Percentiles rank a stretch among this genome's conserved stretches.
Conservation (phyloP, 768 basidiomycete species). For the Xerocomellus chrysenteron region DNA sequence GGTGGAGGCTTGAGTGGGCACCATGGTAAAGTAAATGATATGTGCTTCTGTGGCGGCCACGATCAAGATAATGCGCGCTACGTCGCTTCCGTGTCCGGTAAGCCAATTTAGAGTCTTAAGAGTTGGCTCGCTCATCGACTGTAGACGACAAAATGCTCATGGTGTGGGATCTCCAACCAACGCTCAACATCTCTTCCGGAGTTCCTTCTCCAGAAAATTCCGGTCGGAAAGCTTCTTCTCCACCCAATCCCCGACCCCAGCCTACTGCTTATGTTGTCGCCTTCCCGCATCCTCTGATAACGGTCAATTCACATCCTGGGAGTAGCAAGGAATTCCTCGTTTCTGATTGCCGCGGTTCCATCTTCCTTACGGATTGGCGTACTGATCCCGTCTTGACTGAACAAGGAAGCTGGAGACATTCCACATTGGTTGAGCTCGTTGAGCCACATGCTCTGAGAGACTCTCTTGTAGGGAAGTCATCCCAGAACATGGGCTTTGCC, state of each 20-base stretch:
- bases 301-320: conserved; percentile 67
- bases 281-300: conserved; percentile 69
- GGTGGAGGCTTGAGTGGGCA: conserved; percentile 82
- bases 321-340: conserved; percentile 80
- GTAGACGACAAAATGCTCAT: conserved; percentile 81
- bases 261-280: conserved; percentile 77
- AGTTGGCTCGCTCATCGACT: background rate
- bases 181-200: conserved; percentile 42
- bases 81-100: conserved; percentile 80
- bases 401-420: conserved; percentile 57
- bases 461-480: conserved; percentile 44
- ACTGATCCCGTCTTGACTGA: conserved; percentile 58
- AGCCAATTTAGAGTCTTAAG: conserved; percentile 2
- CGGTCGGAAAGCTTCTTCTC: conserved; percentile 30
- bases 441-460: conserved; percentile 66
- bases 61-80: conserved; percentile 67
- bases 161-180: conserved; percentile 82
- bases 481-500: conserved; percentile 54
- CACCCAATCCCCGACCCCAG: conserved; percentile 47
- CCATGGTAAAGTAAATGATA: conserved; percentile 73
- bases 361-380: conserved; percentile 83
- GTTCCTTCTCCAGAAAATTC: conserved; percentile 34
- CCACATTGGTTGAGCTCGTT: conserved; percentile 66
- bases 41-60: conserved; percentile 77
- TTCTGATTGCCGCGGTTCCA: conserved; percentile 68